phyloP scores from a whole-genome alignment of 495 filamentous ascomycete genomes.

The Neurospora sp. region DNA sequence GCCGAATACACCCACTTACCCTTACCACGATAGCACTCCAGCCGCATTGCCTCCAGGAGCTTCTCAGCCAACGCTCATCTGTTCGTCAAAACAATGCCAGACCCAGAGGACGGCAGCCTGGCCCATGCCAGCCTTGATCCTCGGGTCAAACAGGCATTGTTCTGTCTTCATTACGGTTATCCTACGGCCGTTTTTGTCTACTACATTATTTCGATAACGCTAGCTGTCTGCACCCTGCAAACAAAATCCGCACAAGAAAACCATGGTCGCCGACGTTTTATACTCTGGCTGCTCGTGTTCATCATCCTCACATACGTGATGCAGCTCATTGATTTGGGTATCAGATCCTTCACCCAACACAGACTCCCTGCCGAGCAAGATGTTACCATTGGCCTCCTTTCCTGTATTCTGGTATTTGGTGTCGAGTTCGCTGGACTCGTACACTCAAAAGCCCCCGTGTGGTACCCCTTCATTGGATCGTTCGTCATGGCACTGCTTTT shows the following conservation, averaged over 20 bases:
- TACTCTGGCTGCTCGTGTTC: constrained; percentile 37
- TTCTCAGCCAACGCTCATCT: background rate
- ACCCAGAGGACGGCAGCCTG: constrained; percentile 7
- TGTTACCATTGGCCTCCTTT: constrained; percentile 41
- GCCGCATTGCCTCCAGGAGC: background rate
- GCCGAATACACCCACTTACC: background rate
- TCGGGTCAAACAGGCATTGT: constrained; percentile 10
- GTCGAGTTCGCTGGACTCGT: constrained; percentile 41
- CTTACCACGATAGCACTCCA: background rate
- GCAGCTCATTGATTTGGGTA: constrained; percentile 33
- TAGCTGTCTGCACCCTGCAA: constrained; percentile 47
- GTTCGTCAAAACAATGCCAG: constrained; percentile 6
- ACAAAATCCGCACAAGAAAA: constrained; percentile 25
- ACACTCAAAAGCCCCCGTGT: constrained; percentile 39
- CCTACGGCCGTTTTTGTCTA: constrained; percentile 45
- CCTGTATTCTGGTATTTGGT: constrained; percentile 45
- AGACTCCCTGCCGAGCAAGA: constrained; percentile 34
- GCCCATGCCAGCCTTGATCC: constrained; percentile 1
- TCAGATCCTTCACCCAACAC: constrained; percentile 26
- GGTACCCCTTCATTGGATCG: constrained; percentile 52
- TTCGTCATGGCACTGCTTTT: constrained; percentile 42
- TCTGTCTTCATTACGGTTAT: constrained; percentile 42
- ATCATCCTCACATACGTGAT: constrained; percentile 41
- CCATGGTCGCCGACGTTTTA: constrained; percentile 33
- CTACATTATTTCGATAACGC: constrained; percentile 39